These are phyloP conservation scores for Heterococcus sp. DNA, from an alignment of 108 stramenopile species.

Conservation along the genomic window DNA sequence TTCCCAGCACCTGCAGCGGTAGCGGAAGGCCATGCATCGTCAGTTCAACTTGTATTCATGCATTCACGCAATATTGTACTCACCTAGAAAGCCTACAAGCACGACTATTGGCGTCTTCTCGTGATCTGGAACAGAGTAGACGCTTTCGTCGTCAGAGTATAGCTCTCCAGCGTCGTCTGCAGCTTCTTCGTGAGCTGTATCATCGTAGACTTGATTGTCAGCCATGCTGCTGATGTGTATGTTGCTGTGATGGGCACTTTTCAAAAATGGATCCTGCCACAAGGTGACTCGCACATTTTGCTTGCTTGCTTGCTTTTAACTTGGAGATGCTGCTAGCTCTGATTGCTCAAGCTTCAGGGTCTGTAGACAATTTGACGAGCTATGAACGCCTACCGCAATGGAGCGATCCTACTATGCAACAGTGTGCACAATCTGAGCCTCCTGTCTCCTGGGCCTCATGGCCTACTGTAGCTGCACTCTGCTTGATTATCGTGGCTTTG, in stretches of 20 bases:
- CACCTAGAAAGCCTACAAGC: constrained; percentile 65
- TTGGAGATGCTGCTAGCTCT: neutral
- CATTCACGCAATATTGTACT: constrained; percentile 95
- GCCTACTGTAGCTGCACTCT: too few relatives aligned
- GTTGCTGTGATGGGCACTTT: neutral
- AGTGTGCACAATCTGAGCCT: too few relatives aligned
- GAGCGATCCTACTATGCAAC: too few relatives aligned
- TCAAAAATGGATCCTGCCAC: neutral
- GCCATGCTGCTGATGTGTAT: neutral
- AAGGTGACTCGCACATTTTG: neutral
- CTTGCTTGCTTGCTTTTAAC: neutral
- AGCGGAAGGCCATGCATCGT: too few relatives aligned
- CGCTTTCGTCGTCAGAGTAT: neutral
- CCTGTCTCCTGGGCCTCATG: too few relatives aligned
- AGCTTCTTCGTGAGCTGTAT: neutral
- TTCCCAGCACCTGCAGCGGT: too few relatives aligned
- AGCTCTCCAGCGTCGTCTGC: neutral
- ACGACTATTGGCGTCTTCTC: constrained; percentile 51
- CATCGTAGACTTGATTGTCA: neutral
- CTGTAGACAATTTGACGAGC: neutral
- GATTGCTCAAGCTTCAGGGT: neutral
- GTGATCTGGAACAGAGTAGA: constrained; percentile 16
- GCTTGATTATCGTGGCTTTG: too few relatives aligned
- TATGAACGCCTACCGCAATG: neutral
- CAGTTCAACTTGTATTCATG: too few relatives aligned